phyloP scores from a whole-genome alignment of 768 basidiomycete genomes.

The Boletus rubroflammeus region DNA sequence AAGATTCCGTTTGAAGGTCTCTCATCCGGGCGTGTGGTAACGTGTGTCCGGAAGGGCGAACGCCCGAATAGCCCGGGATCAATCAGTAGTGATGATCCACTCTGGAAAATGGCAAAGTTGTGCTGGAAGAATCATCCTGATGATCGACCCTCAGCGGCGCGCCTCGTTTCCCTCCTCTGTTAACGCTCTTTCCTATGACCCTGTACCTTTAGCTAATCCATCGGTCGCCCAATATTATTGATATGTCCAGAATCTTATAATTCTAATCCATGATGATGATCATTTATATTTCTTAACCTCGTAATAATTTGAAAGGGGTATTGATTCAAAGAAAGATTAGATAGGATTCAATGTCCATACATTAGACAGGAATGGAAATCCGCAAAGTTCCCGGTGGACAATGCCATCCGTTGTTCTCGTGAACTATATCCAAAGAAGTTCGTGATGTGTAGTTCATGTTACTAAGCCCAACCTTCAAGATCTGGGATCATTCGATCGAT shows the following conservation, averaged over 20 bases:
- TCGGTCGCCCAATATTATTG: not conserved
- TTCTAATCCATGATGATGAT: not conserved
- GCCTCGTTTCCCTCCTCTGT: not conserved
- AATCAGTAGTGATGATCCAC: not conserved
- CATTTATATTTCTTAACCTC: not conserved
- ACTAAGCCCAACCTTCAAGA: not conserved
- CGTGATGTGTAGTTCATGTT: not conserved
- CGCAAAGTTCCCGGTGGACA: not conserved
- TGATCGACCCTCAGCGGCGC: slow-evolving; percentile 14
- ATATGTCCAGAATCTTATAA: not conserved
- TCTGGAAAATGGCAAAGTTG: slow-evolving; percentile 10
- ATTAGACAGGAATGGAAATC: slow-evolving; percentile 17
- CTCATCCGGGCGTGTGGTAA: not conserved
- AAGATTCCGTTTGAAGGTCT: slow-evolving; percentile 8
- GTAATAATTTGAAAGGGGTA: not conserved
- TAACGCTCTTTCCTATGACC: not conserved
- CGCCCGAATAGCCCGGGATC: slow-evolving; percentile 8
- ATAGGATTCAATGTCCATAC: slow-evolving; percentile 12
- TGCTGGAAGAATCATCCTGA: slow-evolving; percentile 12
- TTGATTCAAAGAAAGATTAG: slow-evolving; percentile 18
- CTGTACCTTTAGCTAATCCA: not conserved
- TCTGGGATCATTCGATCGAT: slow-evolving; percentile 62
- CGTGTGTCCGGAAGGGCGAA: not conserved
- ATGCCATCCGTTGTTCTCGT: not conserved
- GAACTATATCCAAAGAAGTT: slow-evolving; percentile 4